Conservation (phyloP, 2,329 filamentous ascomycete species). For the Microsporum audouinii region DNA sequence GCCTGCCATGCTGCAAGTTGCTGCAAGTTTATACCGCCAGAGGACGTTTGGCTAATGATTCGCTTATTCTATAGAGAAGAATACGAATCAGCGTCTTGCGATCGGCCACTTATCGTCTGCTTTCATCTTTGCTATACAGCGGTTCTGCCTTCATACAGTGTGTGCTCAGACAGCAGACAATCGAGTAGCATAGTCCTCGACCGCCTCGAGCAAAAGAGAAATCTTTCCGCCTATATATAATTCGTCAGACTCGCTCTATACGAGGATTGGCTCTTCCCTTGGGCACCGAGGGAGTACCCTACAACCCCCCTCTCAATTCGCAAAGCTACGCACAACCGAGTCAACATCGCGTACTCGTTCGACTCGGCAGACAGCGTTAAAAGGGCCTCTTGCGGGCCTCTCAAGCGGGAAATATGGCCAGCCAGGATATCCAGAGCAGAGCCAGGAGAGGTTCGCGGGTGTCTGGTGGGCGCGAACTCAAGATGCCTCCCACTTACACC, state of each 20-base stretch:
- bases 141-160: neutral
- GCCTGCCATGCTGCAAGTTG: neutral
- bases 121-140: neutral
- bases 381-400: neutral
- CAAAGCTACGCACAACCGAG: neutral
- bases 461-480: neutral
- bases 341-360: neutral
- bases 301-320: neutral
- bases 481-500: neutral
- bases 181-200: neutral
- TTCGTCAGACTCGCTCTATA: neutral
- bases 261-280: neutral
- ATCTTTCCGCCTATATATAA: neutral
- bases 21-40: neutral
- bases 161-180: neutral
- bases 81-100: conserved; percentile 3
- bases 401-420: neutral
- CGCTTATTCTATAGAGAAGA: neutral
- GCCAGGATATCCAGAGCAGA: neutral
- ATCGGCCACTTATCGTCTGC: neutral
- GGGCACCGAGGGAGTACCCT: conserved; percentile 1
- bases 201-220: neutral
- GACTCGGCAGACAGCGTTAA: neutral
- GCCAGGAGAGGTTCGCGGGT: neutral
- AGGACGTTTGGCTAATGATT: neutral